A percentile compares a stretch with the other conserved stretches of the same genome.
phyloP scores from a whole-genome alignment of 352 stramenopile species.

The Phytophthora foliorum region DNA sequence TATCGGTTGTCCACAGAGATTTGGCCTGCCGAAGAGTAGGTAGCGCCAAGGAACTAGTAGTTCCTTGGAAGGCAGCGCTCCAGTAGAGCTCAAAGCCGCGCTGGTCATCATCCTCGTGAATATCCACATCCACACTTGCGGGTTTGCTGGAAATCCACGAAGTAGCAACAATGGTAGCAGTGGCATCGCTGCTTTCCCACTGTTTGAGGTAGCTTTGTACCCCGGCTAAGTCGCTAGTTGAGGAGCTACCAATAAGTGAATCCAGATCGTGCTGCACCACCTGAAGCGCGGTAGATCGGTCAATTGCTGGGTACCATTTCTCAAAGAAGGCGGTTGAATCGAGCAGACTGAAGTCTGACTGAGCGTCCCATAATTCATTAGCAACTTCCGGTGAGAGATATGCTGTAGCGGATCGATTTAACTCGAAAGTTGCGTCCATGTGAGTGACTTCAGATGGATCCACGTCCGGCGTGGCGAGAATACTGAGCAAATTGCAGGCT shows the following conservation, averaged over 20 bases:
- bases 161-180: conserved; percentile 35
- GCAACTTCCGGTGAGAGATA: conserved; percentile 53
- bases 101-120: conserved; percentile 41
- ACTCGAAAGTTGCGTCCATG: conserved; percentile 61
- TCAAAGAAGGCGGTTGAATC: conserved; percentile 43
- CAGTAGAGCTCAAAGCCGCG: conserved; percentile 64
- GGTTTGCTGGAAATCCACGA: conserved; percentile 50
- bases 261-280: conserved; percentile 34
- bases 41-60: conserved; percentile 13
- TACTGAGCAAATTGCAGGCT: conserved; percentile 62
- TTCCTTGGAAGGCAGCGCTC: conserved; percentile 34
- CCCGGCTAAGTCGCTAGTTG: conserved; percentile 28
- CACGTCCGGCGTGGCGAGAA: conserved; percentile 34
- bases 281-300: conserved; percentile 22
- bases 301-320: conserved; percentile 63
- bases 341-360: conserved; percentile 49
- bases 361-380: conserved; percentile 43
- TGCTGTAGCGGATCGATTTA: conserved; percentile 46
- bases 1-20: conserved; percentile 48
- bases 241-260: conserved; percentile 13
- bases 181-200: conserved; percentile 60
- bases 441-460: conserved; percentile 32
- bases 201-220: conserved; percentile 51
- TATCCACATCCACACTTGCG: conserved; percentile 58
- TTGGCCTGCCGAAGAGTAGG: conserved; percentile 54